Evolutionary conservation across 129 eudicot species (phyloP).

Genomic region (Gnaphalium uliginosum): DNA sequence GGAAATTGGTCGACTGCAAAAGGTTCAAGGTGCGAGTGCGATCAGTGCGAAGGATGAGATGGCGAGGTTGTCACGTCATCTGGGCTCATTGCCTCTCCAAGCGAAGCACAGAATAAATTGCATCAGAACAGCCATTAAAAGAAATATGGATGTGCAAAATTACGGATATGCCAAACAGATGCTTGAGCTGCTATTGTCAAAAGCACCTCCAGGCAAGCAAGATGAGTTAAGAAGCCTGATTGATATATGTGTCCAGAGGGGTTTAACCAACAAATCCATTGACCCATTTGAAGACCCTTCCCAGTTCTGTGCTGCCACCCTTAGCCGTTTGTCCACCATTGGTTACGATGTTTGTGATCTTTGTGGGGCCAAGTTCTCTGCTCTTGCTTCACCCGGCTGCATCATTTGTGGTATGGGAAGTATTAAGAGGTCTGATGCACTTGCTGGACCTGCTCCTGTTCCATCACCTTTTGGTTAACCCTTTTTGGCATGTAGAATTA

Average conservation of each 20-base stretch:
- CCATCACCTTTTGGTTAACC: constrained; percentile 93
- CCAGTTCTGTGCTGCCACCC: constrained; percentile 98
- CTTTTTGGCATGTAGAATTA: background rate
- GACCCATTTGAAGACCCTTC: constrained; percentile 98
- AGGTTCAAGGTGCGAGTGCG: constrained; percentile 87
- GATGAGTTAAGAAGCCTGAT: constrained; percentile 88
- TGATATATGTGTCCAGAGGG: constrained; percentile 92
- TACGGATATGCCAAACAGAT: constrained; percentile 86
- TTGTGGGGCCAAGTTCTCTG: constrained; percentile 96
- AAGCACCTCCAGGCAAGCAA: constrained; percentile 95
- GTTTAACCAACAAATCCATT: constrained; percentile 82
- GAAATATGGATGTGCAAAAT: constrained; percentile 98
- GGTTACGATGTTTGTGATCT: constrained; percentile 97
- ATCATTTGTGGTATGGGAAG: constrained; percentile 99
- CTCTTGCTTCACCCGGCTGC: constrained; percentile 91
- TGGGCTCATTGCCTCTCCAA: constrained; percentile 93
- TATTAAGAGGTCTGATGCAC: constrained; percentile 91
- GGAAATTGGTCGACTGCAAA: constrained; percentile 94
- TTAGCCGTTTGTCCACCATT: constrained; percentile 89
- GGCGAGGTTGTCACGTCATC: constrained; percentile 92
- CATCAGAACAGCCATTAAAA: constrained; percentile 86
- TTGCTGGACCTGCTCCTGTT: constrained; percentile 84
- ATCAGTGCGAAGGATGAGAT: constrained; percentile 97
- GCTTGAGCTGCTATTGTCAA: constrained; percentile 86
- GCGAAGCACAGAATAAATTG: constrained; percentile 96